Base-by-base conservation (phyloP, 2,329 filamentous ascomycete genomes). In the Knoxdaviesia capensis region DNA sequence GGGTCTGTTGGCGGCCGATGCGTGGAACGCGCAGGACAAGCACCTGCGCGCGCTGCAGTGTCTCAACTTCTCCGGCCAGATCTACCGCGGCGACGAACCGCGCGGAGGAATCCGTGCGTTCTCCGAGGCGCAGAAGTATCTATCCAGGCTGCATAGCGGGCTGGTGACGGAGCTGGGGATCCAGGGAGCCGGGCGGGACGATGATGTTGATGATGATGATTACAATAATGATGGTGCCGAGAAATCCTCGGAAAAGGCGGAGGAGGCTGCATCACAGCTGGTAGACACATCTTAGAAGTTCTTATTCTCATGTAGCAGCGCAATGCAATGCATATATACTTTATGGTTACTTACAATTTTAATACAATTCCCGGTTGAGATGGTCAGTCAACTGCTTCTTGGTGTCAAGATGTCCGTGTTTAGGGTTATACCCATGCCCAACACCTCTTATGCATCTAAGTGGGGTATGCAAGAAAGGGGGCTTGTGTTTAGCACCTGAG, bases 1-100 rank as follows among this genome's bases (percentile, higher is more conserved):
- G 87, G 80, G 78, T 49, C 69, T 90, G 28, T 68, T 94, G 35
- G 80, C 83, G 1, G 78, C 86, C 1, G 81, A 94, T 51, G 71
- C 77, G 1, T 98, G 90, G 90, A 65, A 88, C 43, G 70, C 71
- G 41, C 71, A 87, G 47, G 74, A 71, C 33, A 87, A 88, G 53
- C 75, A 76, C 42, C 72, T 80, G 9, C 81, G 92, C 53, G 82
- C 86, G 1, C 81, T 84, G 49, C 69, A 73, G 44, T 84, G 82
- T 48, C 68, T 96, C 1, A 75, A 81, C 40, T 74, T 40, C 1
- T 40, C 40, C 10, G 44, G 44, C 34, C 20, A 30, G 7, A 39
- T 44, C 10, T 46, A 46, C 33, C 31, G 11, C 28, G 38, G 31
- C 20, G 20, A 20, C 30, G 37, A 29, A 6, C 42, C 38, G n/a